Base-by-base conservation (phyloP, 2,329 filamentous ascomycete species). In the Myriosclerotinia curreyana region DNA sequence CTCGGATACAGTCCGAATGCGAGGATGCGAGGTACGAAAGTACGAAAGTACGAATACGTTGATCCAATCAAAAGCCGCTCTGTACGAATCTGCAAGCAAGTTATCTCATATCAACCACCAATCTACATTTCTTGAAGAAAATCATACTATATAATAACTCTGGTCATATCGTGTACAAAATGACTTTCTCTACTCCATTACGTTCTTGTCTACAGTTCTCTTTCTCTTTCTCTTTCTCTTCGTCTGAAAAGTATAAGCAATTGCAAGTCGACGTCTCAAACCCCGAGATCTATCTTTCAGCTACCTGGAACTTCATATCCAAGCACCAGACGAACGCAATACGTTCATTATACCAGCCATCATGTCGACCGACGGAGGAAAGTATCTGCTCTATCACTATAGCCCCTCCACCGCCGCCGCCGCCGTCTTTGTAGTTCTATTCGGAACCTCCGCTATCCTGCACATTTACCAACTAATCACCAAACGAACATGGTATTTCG, bases 401-500 rank as follows among this genome's bases (percentile, higher is more conserved):
- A 48, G 68, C 3, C 68, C 71, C 17, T 71, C 66, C 2, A 25
- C 62, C 1, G 68, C 52, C 15, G 61, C 61, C 14, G 68, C 69
- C 7, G 14, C 65, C 2, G 36, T 68, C 3, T 70, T 70, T 46
- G 54, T 68, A 6, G 48, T 64, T 2, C 20, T 64, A 5, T 71
- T 71, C 44, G 22, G 48, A 20, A 6, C 55, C 15, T 63, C 64
- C 9, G 64, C 65, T 2, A 17, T 56, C 12, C n/a, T 66, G 2
- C 70, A 71, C 31, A 38, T 51, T 8, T 68, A 65, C 44, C 66
- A 71, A 48, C 17, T 71, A 3, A 1, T 68, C 5, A 17, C 60
- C 4, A 68, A 59, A 15, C 64, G 62, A 54, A 66, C 68, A 20
- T 73, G 69, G 69, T 74, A 72, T 51, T 72, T 72, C 49, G 68